Conservation (phyloP, 495 filamentous ascomycete genomes). For the Tuber magnatum region DNA sequence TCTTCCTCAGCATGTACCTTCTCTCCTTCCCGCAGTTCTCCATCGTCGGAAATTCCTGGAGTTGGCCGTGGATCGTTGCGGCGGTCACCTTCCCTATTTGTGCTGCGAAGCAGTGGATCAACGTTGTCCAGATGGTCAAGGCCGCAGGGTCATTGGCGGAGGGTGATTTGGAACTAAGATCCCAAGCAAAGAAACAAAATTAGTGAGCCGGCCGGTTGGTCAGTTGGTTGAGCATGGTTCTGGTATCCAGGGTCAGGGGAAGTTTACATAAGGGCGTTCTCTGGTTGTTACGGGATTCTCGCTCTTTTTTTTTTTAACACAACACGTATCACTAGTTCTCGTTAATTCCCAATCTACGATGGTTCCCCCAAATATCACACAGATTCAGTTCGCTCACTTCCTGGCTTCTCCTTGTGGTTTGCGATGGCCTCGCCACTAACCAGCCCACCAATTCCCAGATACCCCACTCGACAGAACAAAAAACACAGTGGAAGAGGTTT, state of each 20-base stretch:
- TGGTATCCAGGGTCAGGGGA: neutral
- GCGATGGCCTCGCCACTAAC: neutral
- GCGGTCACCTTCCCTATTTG: constrained; percentile 77
- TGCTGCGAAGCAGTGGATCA: constrained; percentile 85
- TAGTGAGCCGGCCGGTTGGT: constrained; percentile 1
- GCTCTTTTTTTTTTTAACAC: neutral
- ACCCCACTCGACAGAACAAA: neutral
- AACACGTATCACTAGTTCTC: neutral
- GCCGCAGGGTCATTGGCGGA: constrained; percentile 87
- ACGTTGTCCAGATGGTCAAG: constrained; percentile 89
- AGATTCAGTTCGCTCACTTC: neutral
- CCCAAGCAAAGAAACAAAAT: constrained; percentile 22
- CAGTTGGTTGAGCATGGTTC: neutral
- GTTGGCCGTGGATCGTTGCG: constrained; percentile 78
- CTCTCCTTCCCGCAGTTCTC: constrained; percentile 80
- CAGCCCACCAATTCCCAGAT: neutral
- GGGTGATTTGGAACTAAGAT: constrained; percentile 62
- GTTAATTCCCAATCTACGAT: neutral
- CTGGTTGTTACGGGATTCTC: neutral
- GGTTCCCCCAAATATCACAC: neutral
- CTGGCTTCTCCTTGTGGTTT: neutral
- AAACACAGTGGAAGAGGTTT: neutral
- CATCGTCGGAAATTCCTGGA: constrained; percentile 45
- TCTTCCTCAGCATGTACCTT: constrained; percentile 96
- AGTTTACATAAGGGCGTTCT: neutral